Base-by-base conservation (phyloP, 169 alveolate genomes). In the Babesia ovis region DNA sequence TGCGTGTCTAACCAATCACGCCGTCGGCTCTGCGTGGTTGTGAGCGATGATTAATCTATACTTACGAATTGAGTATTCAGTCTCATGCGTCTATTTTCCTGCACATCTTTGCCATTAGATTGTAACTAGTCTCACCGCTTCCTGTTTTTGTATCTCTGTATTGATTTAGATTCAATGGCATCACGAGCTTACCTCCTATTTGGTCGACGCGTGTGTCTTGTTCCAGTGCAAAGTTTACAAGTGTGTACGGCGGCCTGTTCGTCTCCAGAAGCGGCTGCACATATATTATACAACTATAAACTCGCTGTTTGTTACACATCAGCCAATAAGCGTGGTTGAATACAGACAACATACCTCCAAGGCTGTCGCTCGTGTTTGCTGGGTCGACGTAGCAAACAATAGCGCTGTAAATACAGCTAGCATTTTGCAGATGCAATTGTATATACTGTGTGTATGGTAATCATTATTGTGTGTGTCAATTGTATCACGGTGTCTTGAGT, bases 211-310 rank as follows among this genome's bases (percentile, higher is more conserved):
- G 34, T 27, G 84, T 32, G 48, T 81, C 84, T 29, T n/a, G 35
- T 59, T 81, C 89, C 34, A 71, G 51, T 23, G 74, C 68, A 41
- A 81, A 73, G 57, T 81, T 81, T 23, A 81, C 32, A 11, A 81
- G 82, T 3, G 89, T 72, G 75, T 81, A 81, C 23, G 89, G 89
- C 23, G 84, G 85, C n/a, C 29, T 20, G 27, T 81, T 81, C 5
- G 68, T 29, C 35, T 81, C 89, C 50, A 81, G 57, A 14, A 81
- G 62, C 20, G 89, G 89, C 89, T 81, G 46, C 37, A 72, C 18
- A 27, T 4, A n/a, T 29, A 11, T 54, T 18, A 54, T 20, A n/a
- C n/a, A n/a, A n/a, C n/a, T n/a, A n/a, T 18, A 39, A 8, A 39
- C 46, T 8, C n/a, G 14, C 14, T 39, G n/a, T n/a, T n/a, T n/a